Base-by-base conservation (phyloP, 495 filamentous ascomycete species). In the Alectoria sarmentosa region DNA sequence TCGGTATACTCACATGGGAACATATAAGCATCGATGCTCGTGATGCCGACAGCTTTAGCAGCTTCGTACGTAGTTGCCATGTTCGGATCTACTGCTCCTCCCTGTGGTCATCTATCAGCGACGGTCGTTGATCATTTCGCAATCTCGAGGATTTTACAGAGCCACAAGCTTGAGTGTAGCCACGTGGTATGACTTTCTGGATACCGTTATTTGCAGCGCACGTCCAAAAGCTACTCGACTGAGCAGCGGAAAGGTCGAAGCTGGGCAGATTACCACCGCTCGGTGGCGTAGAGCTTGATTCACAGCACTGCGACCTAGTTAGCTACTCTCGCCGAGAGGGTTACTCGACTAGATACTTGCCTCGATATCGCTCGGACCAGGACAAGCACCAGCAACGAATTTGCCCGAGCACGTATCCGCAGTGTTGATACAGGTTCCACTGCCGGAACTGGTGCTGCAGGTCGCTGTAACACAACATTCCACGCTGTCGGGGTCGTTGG, bases 11-110 rank as follows among this genome's bases (percentile, higher is more conserved):
- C 66, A 63, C 70, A 72, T 5, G 70, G 70, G 28, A 64, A 71
- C 48, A 71, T 55, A 28, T 71, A 71, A 1, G 55, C 70, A 8
- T 72, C 70, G 28, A 72, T 71, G 7, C 65, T 61, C 1, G 28
- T 67, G 34, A 69, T 71, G 19, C 63, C 60, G 2, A 61, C 64
- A 11, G 60, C 60, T 21, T 55, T 48, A 13, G 55, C 56, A 3
- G 58, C 57, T 13, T 46, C 44, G 37, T 65, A 55, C 8, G 61
- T 63, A 11, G 64, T 19, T 34, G 60, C 39, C 37, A 65, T 48
- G 9, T 61, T 65, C 6, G 9, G 26, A 23, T 61, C 64, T 30
- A 65, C 64, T 21, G 36, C 46, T 39, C 64, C 64, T 19, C 44
- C 64, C 42, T 15, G 11, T 2, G 4, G 19, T 3, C 32, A 3